Conservation (phyloP, 179 eudicot genomes). For the Silene vulgaris region DNA sequence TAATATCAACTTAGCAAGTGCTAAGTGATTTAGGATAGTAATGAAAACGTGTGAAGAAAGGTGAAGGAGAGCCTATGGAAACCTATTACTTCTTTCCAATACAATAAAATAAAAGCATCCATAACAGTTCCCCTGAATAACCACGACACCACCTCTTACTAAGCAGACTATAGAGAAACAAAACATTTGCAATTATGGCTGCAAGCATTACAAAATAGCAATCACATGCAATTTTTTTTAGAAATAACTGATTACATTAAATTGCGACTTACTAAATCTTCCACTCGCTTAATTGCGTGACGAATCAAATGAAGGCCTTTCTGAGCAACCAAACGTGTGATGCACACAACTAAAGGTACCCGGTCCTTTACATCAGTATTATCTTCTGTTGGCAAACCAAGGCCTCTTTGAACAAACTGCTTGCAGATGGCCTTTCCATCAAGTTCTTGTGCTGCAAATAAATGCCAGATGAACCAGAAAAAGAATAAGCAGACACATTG, state of each 20-base stretch:
- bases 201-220: not conserved
- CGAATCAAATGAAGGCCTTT: constrained; percentile 88
- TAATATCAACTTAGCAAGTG: not conserved
- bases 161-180: not conserved
- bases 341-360: constrained; percentile 72
- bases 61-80: not conserved
- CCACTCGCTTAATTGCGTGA: constrained; percentile 62
- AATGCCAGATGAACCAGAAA: not conserved
- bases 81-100: not conserved
- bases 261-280: constrained; percentile 54
- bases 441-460: constrained; percentile 40
- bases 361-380: constrained; percentile 22
- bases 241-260: not conserved
- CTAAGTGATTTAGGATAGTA: not conserved
- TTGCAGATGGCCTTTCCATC: constrained; percentile 68
- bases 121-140: not conserved
- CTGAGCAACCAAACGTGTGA: constrained; percentile 83
- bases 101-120: not conserved
- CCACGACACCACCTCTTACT: not conserved
- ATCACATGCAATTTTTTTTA: not conserved
- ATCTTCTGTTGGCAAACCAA: constrained; percentile 48
- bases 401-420: constrained; percentile 65
- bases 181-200: not conserved
- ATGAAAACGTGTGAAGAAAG: not conserved
- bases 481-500: constrained; percentile 4